Conservation (phyloP, 441 rosid genomes). For the Adansonia rubrostipa region DNA sequence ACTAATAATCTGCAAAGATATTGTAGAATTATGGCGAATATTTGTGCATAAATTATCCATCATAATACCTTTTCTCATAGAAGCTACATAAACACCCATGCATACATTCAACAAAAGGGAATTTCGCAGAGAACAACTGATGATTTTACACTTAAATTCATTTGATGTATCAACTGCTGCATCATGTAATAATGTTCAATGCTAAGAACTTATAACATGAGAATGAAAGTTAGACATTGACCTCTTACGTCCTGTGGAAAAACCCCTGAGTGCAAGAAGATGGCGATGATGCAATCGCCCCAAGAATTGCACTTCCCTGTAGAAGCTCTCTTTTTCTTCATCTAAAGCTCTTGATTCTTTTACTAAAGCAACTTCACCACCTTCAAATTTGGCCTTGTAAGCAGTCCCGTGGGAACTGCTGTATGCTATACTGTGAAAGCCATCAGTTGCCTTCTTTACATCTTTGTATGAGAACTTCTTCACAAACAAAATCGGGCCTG, state of each 20-base stretch:
- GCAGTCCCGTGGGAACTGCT: slow-evolving; percentile 63
- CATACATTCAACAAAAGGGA: neutral
- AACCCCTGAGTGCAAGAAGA: slow-evolving; percentile 81
- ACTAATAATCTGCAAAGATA: slow-evolving; percentile 65
- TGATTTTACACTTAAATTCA: neutral
- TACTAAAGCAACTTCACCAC: slow-evolving; percentile 41
- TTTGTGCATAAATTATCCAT: neutral
- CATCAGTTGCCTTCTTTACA: slow-evolving; percentile 70
- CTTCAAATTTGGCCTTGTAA: slow-evolving; percentile 72
- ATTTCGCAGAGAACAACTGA: neutral
- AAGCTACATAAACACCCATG: neutral
- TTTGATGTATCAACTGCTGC: neutral
- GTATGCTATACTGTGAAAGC: slow-evolving; percentile 64
- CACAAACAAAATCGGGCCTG: slow-evolving; percentile 40
- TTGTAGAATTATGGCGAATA: neutral
- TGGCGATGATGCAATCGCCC: slow-evolving; percentile 90
- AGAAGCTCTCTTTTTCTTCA: slow-evolving; percentile 56
- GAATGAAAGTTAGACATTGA: slow-evolving; percentile 21
- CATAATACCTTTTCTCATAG: neutral
- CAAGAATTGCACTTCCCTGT: slow-evolving; percentile 71
- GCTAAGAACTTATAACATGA: neutral
- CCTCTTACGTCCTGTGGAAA: slow-evolving; percentile 74
- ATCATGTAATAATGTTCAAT: neutral
- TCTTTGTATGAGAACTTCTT: slow-evolving; percentile 68
- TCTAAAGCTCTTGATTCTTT: slow-evolving; percentile 20